A percentile compares a stretch with the other conserved stretches of the same genome.
phyloP scores from a whole-genome alignment of 306 rosid genomes.

The Cucurbita pepo region DNA sequence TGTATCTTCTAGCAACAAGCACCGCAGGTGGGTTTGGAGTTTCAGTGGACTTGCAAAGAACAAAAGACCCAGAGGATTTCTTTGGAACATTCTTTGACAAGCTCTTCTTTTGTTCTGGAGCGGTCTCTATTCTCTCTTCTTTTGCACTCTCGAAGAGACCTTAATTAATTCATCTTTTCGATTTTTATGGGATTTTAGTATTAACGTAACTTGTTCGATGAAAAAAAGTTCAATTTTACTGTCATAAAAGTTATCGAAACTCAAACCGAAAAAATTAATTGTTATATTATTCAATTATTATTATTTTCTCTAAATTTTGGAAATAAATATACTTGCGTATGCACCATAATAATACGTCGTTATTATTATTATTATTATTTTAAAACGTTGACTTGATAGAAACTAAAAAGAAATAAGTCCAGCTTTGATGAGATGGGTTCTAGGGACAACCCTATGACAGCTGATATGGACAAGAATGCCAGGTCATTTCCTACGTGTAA shows the following conservation, averaged over 20 bases:
- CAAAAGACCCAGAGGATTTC: not conserved
- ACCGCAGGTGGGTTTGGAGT: too few relatives aligned
- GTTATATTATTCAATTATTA: too few relatives aligned
- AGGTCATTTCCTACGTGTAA: not conserved
- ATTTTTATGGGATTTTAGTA: too few relatives aligned
- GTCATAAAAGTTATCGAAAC: too few relatives aligned
- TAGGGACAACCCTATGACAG: not conserved
- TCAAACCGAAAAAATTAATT: too few relatives aligned
- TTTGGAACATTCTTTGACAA: constrained; percentile 12
- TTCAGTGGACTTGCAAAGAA: constrained; percentile 15
- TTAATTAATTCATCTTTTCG: not conserved
- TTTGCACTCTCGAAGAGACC: constrained; percentile 16
- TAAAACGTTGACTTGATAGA: not conserved
- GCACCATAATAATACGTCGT: not conserved
- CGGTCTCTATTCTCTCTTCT: constrained; percentile 35
- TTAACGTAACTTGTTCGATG: too few relatives aligned
- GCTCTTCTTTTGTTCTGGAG: constrained; percentile 29
- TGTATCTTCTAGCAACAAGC: constrained; percentile 6
- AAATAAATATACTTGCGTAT: not conserved
- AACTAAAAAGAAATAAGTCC: not conserved
- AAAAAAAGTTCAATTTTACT: too few relatives aligned
- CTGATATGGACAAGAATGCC: not conserved
- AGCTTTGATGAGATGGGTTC: not conserved
- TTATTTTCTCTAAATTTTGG: too few relatives aligned
- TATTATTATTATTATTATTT: not conserved